Evolutionary conservation across 805 yeast genomes (phyloP).

Genomic region (Sugiyamaella smithiae): DNA sequence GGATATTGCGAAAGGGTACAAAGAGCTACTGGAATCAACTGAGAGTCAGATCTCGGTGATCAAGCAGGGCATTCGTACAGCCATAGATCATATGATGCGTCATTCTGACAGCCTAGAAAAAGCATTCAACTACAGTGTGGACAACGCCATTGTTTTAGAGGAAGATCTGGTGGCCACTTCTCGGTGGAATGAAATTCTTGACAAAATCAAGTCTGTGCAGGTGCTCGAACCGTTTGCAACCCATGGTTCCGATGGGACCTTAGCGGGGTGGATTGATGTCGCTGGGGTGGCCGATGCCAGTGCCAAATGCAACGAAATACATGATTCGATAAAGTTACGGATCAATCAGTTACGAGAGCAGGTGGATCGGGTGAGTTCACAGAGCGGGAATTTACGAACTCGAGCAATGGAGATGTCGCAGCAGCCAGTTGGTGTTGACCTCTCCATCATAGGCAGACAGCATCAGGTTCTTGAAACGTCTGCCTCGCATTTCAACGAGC

Average conservation of each 20-base stretch:
- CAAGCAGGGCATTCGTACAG: slow-evolving; percentile 26
- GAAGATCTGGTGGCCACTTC: slow-evolving; percentile 22
- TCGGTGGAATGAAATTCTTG: slow-evolving; percentile 21
- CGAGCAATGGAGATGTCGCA: background rate
- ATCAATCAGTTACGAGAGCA: background rate
- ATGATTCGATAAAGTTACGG: background rate
- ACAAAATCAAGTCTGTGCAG: slow-evolving; percentile 4
- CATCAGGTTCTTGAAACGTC: background rate
- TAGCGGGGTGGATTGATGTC: slow-evolving; percentile 6
- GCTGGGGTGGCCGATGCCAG: slow-evolving; percentile 2
- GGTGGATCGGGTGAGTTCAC: background rate
- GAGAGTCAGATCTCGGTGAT: slow-evolving; percentile 22
- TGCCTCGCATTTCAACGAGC: slow-evolving; percentile 15
- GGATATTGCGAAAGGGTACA: background rate
- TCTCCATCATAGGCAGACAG: background rate
- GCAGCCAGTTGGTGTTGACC: background rate
- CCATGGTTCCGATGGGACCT: slow-evolving; percentile 10
- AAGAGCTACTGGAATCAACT: background rate
- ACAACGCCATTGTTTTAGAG: slow-evolving; percentile 24
- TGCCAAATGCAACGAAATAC: background rate
- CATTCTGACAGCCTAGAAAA: slow-evolving; percentile 25
- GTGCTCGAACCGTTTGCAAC: slow-evolving; percentile 5
- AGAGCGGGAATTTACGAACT: background rate
- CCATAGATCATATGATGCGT: slow-evolving; percentile 26
- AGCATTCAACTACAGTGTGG: slow-evolving; percentile 25